Evolutionary conservation across 805 yeast genomes (phyloP), one percentile per base, ranked within the genome.

Genomic region (Saturnispora saitoi): DNA sequence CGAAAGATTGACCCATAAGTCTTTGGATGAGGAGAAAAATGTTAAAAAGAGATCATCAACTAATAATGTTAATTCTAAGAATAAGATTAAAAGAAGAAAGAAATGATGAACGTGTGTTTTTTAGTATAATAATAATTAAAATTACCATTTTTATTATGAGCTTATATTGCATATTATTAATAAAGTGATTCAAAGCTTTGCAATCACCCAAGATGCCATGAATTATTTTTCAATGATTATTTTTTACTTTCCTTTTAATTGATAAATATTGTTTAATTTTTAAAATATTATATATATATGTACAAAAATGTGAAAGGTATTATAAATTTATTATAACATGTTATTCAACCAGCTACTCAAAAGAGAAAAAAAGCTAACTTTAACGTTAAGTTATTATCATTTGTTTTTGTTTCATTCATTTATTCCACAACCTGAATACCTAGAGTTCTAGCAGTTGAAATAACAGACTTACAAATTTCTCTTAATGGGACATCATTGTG

Each of bases 361-460:
- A 14, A 37, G 22, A 37, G 10, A 14, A 37, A 37, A 37, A n/a
- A 14, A 14, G 4, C 11, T 17, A 15, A 34, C 15, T 7, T 17
- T 34, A 17, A 20, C 17, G 4, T 34, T 17, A 34, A 34, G 38
- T 24, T 24, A 24, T 24, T 9, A 24, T 24, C 28, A 24, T 24
- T n/a, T 24, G 28, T 24, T 6, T 24, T 24, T n/a, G n/a, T n/a
- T n/a, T n/a, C n/a, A n/a, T n/a, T 31, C 4, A 3, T 30, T 61
- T 68, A 89, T 51, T 81, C 79, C 47, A 83, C 83, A 48, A 93
- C 95, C 43, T 78, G 77, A 45, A 93, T 82, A 39, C 99, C 99
- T 65, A 88, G 78, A 45, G 86, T 83, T 57, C 77, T 82, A n/a
- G 98, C 98, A 2, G 95, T 86, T 56, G 90, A 86, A 39, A 91